Evolutionary conservation across 495 filamentous ascomycete species (phyloP).

Genomic region (Cladorrhinum samala): DNA sequence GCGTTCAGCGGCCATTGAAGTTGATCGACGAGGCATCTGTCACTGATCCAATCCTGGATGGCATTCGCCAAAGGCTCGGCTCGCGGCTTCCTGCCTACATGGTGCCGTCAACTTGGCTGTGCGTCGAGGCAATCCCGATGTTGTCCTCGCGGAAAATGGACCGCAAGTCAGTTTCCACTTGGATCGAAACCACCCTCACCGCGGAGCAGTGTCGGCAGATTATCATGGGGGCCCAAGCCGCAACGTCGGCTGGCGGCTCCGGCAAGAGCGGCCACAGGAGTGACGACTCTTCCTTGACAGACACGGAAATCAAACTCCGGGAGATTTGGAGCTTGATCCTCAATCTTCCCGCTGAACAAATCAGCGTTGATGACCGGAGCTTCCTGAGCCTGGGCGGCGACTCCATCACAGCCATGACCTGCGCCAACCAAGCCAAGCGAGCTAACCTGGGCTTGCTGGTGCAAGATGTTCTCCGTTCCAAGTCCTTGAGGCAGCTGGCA

Average conservation of each 20-base stretch:
- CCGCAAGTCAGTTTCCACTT: conserved; percentile 19
- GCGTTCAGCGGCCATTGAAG: too few relatives aligned
- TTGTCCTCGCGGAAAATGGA: conserved; percentile 20
- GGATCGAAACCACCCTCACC: conserved; percentile 15
- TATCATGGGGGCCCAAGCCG: conserved; percentile 6
- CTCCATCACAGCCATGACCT: conserved; percentile 57
- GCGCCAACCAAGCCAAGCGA: conserved; percentile 21
- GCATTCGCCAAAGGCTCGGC: conserved; percentile 7
- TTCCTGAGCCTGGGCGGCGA: conserved; percentile 61
- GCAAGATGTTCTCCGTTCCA: conserved; percentile 44
- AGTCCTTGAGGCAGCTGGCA: conserved; percentile 31
- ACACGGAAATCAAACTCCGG: conserved; percentile 18
- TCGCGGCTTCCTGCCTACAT: conserved; percentile 38
- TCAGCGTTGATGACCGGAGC: conserved; percentile 38
- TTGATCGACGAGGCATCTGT: neutral
- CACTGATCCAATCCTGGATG: conserved; percentile 5
- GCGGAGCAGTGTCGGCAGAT: conserved; percentile 11
- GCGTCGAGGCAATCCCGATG: conserved; percentile 16
- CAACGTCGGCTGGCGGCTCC: neutral
- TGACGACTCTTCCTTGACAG: neutral
- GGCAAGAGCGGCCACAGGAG: neutral
- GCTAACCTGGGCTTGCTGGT: conserved; percentile 10
- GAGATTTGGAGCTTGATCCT: conserved; percentile 22
- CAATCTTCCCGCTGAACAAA: conserved; percentile 20
- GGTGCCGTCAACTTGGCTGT: conserved; percentile 38